A percentile compares a stretch with the other conserved stretches of the same genome.
Evolutionary conservation across 2,329 filamentous ascomycete genomes (phyloP).

Genomic region (Corinectria fuckeliana): DNA sequence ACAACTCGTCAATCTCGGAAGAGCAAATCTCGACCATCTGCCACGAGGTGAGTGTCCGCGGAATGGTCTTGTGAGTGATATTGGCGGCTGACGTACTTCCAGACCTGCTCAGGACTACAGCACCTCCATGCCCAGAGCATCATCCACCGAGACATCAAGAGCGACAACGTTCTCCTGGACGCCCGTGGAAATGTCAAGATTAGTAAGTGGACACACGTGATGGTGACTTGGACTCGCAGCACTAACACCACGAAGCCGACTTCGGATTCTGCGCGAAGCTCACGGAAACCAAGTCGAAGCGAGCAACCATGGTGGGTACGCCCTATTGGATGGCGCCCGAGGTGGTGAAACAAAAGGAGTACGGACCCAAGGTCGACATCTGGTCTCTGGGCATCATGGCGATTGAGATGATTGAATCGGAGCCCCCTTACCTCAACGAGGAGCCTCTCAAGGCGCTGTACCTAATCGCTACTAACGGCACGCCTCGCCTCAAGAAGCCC

Average conservation of each 20-base stretch:
- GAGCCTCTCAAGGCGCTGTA: constrained; percentile 97
- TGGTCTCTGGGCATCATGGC: constrained; percentile 99
- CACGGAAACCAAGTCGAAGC: constrained; percentile 94
- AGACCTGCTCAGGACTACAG: constrained; percentile 95
- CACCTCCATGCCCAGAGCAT: constrained; percentile 96
- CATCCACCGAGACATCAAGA: constrained; percentile 99
- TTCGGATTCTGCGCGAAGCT: constrained; percentile 99
- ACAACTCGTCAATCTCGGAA: constrained; percentile 91
- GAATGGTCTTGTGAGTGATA: constrained; percentile 9
- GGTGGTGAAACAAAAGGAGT: constrained; percentile 99
- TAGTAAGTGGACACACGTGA: constrained; percentile 64
- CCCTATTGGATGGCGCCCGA: constrained; percentile 99
- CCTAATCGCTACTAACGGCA: constrained; percentile 97
- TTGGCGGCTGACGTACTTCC: constrained; percentile 31
- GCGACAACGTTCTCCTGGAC: constrained; percentile 95
- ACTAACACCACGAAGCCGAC: constrained; percentile 70
- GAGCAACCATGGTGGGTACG: constrained; percentile 98
- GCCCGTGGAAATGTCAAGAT: constrained; percentile 97
- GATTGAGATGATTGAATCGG: constrained; percentile 99
- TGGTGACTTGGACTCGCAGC: background rate
- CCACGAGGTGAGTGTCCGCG: constrained; percentile 72
- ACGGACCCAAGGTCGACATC: constrained; percentile 97
- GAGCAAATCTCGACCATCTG: constrained; percentile 98
- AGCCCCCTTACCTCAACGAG: constrained; percentile 97
- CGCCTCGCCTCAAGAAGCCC: constrained; percentile 94